Evolutionary conservation across 176 grass and related monocot species (phyloP).

Genomic region (Thalia dealbata): DNA sequence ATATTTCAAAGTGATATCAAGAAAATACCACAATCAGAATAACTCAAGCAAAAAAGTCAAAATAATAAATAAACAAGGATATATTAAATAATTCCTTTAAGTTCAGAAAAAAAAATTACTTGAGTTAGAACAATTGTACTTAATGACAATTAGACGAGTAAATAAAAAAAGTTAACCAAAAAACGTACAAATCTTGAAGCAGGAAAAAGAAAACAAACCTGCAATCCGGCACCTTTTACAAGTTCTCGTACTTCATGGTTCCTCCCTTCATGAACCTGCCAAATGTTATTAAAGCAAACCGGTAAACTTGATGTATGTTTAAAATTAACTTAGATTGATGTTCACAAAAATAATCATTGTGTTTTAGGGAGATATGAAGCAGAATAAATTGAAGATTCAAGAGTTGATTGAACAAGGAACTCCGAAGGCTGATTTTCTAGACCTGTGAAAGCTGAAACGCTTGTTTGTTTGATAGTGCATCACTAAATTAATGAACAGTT

Average conservation of each 20-base stretch:
- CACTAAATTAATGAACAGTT: background rate
- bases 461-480: background rate
- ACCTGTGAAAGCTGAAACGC: background rate
- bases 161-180: slow-evolving; percentile 1
- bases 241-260: slow-evolving; percentile 93
- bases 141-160: slow-evolving; percentile 9
- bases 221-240: slow-evolving; percentile 73
- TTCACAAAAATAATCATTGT: background rate
- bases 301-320: background rate
- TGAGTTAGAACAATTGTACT: background rate
- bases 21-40: background rate
- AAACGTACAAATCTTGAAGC: background rate
- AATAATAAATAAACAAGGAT: background rate
- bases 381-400: background rate
- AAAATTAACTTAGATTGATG: background rate
- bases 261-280: slow-evolving; percentile 91
- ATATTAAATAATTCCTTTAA: background rate
- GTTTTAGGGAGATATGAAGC: background rate
- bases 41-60: background rate
- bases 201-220: slow-evolving; percentile 39
- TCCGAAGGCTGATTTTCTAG: background rate
- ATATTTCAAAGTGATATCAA: background rate
- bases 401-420: background rate
- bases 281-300: slow-evolving; percentile 14
- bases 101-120: background rate